phyloP scores from a whole-genome alignment of 2,329 filamentous ascomycete genomes.

The Incumbomyces lentus region DNA sequence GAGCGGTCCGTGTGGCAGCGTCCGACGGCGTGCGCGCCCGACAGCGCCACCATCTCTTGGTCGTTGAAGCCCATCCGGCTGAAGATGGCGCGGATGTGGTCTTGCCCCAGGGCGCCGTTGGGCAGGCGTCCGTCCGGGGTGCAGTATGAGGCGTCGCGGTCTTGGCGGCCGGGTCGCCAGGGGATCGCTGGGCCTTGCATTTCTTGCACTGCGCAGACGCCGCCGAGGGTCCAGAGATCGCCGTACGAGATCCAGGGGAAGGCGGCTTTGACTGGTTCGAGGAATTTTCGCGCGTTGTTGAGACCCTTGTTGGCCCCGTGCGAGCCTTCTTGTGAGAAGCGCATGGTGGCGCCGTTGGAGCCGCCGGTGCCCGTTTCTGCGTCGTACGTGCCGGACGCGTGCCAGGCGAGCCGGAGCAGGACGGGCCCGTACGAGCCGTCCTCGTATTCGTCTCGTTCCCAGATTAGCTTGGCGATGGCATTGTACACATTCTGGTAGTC shows the following conservation, averaged over 20 bases:
- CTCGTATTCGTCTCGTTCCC: constrained; percentile 90
- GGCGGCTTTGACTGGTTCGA: constrained; percentile 80
- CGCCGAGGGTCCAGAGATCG: constrained; percentile 89
- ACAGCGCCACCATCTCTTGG: constrained; percentile 86
- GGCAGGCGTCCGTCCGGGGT: constrained; percentile 88
- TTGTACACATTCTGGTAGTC: constrained; percentile 97
- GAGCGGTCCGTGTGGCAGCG: constrained; percentile 83
- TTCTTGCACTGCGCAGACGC: constrained; percentile 81
- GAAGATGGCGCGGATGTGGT: constrained; percentile 86
- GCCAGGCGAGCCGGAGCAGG: constrained; percentile 83
- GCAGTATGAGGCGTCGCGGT: constrained; percentile 72
- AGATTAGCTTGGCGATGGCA: constrained; percentile 64
- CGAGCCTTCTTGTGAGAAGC: constrained; percentile 76
- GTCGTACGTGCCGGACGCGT: constrained; percentile 86
- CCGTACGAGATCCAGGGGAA: constrained; percentile 96
- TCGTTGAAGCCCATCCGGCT: constrained; percentile 97
- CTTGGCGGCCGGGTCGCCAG: constrained; percentile 75
- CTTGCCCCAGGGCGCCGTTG: constrained; percentile 65
- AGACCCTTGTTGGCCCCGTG: constrained; percentile 93
- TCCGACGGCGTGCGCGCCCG: constrained; percentile 75
- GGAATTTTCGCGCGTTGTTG: constrained; percentile 76
- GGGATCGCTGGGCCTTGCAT: constrained; percentile 83
- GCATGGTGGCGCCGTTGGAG: constrained; percentile 94
- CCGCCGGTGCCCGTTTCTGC: constrained; percentile 79
- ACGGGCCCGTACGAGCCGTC: constrained; percentile 94